Percentiles rank a stretch among this genome's conserved stretches.
These are phyloP conservation scores for Suillus placidus DNA, from an alignment of 768 basidiomycete species.

Conservation along the genomic window DNA sequence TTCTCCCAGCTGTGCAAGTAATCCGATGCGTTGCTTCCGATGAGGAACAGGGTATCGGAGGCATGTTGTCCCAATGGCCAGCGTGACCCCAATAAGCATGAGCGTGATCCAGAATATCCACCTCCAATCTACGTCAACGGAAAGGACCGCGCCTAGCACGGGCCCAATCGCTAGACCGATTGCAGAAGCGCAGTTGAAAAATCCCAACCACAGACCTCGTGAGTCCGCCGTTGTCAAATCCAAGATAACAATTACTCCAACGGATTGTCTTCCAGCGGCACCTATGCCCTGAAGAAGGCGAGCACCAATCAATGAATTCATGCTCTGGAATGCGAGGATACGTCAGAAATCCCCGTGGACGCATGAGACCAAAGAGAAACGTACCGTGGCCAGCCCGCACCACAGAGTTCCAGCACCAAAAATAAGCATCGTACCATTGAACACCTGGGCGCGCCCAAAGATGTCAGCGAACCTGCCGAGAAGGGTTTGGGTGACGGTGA, in stretches of 20 bases:
- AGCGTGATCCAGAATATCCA: slow-evolving; percentile 50
- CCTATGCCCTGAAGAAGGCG: slow-evolving; percentile 41
- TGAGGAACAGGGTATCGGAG: slow-evolving; percentile 38
- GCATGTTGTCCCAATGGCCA: slow-evolving; percentile 29
- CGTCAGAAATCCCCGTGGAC: slow-evolving; percentile 7
- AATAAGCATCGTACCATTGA: slow-evolving; percentile 39
- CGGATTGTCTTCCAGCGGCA: slow-evolving; percentile 39
- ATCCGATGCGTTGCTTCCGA: slow-evolving; percentile 31
- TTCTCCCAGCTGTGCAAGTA: slow-evolving; percentile 36
- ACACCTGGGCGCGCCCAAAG: slow-evolving; percentile 36
- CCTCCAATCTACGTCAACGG: slow-evolving; percentile 46
- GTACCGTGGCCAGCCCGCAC: slow-evolving; percentile 36
- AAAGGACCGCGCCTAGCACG: slow-evolving; percentile 48
- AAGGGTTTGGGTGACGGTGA: slow-evolving; percentile 39
- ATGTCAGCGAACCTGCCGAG: slow-evolving; percentile 40
- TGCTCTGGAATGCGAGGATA: slow-evolving; percentile 28
- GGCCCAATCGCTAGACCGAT: slow-evolving; percentile 50
- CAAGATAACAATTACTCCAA: slow-evolving; percentile 38
- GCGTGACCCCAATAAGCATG: slow-evolving; percentile 35
- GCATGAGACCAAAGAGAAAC: slow-evolving; percentile 10
- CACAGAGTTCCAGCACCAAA: slow-evolving; percentile 37
- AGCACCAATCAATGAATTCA: slow-evolving; percentile 37
- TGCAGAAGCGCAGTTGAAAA: slow-evolving; percentile 40
- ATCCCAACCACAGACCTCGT: slow-evolving; percentile 39
- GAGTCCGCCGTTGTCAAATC: slow-evolving; percentile 40